These are phyloP conservation scores for Verticillium nubilum DNA, from an alignment of 2,329 filamentous ascomycete species.

Conservation along the genomic window DNA sequence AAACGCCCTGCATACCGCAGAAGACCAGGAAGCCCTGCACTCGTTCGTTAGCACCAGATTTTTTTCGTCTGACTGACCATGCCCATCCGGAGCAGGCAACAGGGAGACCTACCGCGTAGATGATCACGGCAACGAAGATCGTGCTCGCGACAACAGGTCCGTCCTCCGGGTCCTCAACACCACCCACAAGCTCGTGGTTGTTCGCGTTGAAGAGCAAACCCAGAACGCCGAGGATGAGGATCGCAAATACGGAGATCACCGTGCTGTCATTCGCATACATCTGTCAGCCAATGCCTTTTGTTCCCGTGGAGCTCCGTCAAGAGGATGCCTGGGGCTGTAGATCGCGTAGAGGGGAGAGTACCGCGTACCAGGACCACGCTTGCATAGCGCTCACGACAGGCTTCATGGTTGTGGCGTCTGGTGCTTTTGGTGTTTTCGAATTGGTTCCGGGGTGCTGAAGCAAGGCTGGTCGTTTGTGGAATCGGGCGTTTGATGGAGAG, in stretches of 20 bases:
- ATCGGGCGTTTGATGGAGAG: not conserved
- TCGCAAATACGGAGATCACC: constrained; percentile 60
- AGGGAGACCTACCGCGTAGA: constrained; percentile 72
- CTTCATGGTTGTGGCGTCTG: constrained; percentile 67
- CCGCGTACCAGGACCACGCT: constrained; percentile 85
- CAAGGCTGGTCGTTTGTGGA: not conserved
- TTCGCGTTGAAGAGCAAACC: constrained; percentile 70
- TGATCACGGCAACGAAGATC: constrained; percentile 80
- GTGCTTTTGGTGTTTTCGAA: not conserved
- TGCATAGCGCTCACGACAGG: constrained; percentile 86
- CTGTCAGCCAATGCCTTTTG: not conserved
- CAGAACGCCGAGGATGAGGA: constrained; percentile 59
- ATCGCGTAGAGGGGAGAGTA: constrained; percentile 1
- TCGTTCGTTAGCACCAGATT: not conserved
- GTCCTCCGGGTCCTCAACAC: constrained; percentile 63
- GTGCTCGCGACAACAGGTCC: constrained; percentile 75
- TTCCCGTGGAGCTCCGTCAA: constrained; percentile 11
- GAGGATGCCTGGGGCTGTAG: not conserved
- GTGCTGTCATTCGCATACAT: constrained; percentile 49
- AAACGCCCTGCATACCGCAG: constrained; percentile 81
- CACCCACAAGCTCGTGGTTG: constrained; percentile 80
- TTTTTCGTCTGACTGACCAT: not conserved
- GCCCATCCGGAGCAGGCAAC: no score
- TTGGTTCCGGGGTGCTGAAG: not conserved
- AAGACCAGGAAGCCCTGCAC: constrained; percentile 80